Conservation (phyloP, 1,284 basidiomycete genomes). For the Neolentinus lepideus region DNA sequence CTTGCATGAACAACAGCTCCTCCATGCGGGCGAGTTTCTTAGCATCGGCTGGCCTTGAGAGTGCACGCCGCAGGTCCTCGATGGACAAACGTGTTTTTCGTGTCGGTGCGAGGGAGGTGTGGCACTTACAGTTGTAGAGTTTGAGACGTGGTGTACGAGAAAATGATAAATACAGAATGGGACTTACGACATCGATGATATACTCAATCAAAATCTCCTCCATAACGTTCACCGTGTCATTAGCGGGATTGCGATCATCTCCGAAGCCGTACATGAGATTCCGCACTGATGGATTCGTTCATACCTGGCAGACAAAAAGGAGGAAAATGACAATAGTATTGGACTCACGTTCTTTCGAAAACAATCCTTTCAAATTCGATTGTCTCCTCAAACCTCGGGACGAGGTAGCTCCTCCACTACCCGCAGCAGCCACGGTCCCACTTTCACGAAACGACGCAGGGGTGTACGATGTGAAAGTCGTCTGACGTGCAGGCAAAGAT, state of each 20-base stretch:
- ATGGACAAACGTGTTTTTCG: constrained; percentile 69
- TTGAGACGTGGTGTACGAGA: constrained; percentile 6
- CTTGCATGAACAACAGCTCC: constrained; percentile 85
- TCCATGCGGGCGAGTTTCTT: constrained; percentile 87
- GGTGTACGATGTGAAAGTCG: constrained; percentile 31
- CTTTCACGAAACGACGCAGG: constrained; percentile 48
- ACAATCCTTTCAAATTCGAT: constrained; percentile 61
- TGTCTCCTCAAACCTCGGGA: constrained; percentile 47
- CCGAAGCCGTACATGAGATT: constrained; percentile 95
- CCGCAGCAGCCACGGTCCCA: constrained; percentile 26
- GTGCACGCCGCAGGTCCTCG: constrained; percentile 71
- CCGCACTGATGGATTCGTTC: constrained; percentile 39
- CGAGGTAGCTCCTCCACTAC: constrained; percentile 27
- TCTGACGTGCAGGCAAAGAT: constrained; percentile 9
- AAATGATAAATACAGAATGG: constrained; percentile 5
- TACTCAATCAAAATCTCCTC: constrained; percentile 92
- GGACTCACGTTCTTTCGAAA: constrained; percentile 70
- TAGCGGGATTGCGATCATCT: constrained; percentile 81
- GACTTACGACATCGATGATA: constrained; percentile 76
- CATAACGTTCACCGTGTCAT: constrained; percentile 86
- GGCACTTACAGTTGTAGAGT: constrained; percentile 41
- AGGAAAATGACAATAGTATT: not conserved
- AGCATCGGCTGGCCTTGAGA: constrained; percentile 72
- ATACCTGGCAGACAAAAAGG: not conserved
- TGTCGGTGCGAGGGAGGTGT: constrained; percentile 59